Base-by-base conservation (phyloP, 129 eudicot genomes). In the Dittrichia graveolens region DNA sequence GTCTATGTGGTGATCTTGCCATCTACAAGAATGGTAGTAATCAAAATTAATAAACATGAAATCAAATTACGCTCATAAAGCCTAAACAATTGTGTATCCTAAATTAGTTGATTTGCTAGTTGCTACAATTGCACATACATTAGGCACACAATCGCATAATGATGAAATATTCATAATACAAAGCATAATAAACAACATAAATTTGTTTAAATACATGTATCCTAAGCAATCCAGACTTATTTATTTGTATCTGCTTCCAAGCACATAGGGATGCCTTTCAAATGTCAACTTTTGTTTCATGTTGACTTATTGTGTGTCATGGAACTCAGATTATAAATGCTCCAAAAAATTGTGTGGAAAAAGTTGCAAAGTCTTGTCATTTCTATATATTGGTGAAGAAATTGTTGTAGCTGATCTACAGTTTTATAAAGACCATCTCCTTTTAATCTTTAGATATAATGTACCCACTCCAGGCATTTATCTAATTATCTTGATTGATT, bases 351-450 rank as follows among this genome's bases (percentile, higher is more conserved):
- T 16, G 8, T 12, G 4, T 12, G 19, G 12, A 4, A 8, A n/a
- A 24, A 54, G 60, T 54, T 19, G 34, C 58, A 2, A 52, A 31
- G 44, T 5, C 47, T 39, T 61, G 67, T n/a, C 3, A n/a, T 47
- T 9, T 47, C n/a, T 47, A 12, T 46, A 61, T 46, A 0, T 37
- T 13, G 37, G 66, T 38, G 66, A 38, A 39, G 11, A 37, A 48
- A 34, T 46, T 66, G 72, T 67, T 44, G 16, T 12, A 67, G 61
- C 73, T 49, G 73, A 49, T 38, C 9, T n/a, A 67, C 10, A 67
- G 7, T 37, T 67, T 24, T 24, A 24, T 24, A 46, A 67, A 67
- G 49, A 15, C 59, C n/a, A 1, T 67, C 37, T 48, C 46, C 37
- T 37, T 50, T 43, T 15, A 37, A 6, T 43, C 71, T 65, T 65